phyloP scores from a whole-genome alignment of 495 filamentous ascomycete genomes.

The Hypoxylon crocopeplum region DNA sequence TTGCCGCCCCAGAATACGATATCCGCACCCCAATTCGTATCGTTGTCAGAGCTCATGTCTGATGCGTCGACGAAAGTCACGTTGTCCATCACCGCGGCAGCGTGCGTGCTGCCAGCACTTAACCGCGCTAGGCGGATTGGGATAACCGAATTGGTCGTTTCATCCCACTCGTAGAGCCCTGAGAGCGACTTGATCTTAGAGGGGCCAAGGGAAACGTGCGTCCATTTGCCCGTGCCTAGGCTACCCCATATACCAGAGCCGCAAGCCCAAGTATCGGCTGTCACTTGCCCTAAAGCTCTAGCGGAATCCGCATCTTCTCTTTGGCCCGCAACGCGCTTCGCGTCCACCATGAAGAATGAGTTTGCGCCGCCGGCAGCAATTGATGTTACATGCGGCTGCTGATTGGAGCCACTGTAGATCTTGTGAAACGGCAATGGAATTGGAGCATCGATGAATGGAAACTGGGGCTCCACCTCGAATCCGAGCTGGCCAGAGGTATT shows the following conservation, averaged over 20 bases:
- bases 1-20: constrained; percentile 94
- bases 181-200: constrained; percentile 85
- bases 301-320: constrained; percentile 47
- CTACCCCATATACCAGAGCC: constrained; percentile 84
- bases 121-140: constrained; percentile 80
- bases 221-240: constrained; percentile 89
- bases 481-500: constrained; percentile 89
- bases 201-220: constrained; percentile 79
- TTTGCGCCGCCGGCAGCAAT: constrained; percentile 86
- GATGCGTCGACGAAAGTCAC: constrained; percentile 66
- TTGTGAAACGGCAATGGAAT: constrained; percentile 68
- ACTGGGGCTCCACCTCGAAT: constrained; percentile 66
- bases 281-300: constrained; percentile 53
- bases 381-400: constrained; percentile 66
- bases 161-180: constrained; percentile 84
- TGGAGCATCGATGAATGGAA: constrained; percentile 71
- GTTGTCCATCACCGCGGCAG: constrained; percentile 81
- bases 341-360: constrained; percentile 86
- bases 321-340: constrained; percentile 57
- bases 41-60: constrained; percentile 59
- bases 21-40: constrained; percentile 84
- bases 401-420: constrained; percentile 70
- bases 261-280: constrained; percentile 82
- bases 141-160: constrained; percentile 64
- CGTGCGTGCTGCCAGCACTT: constrained; percentile 79